Evolutionary conservation across 371 early-diverging fungal genomes (phyloP), one percentile per base, ranked within the genome.

Genomic region (Rhizomucor pusillus): DNA sequence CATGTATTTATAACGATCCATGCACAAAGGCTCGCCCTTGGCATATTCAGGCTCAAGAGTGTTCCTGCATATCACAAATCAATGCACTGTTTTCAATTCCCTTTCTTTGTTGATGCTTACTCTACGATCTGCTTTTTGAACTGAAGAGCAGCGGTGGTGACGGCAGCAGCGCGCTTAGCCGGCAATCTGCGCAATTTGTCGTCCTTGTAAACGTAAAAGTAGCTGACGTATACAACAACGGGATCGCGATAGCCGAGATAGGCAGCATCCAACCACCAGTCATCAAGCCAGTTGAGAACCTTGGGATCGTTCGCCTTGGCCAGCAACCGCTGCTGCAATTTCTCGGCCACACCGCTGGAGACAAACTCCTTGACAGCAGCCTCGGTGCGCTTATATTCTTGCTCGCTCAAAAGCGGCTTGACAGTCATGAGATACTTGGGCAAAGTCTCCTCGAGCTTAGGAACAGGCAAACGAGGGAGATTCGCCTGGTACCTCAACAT

Each of bases 241-340:
- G 98, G 93, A 56, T 97, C 99, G 56, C 99, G 88, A 79, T 95
- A 98, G 16, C 87, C 90, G 80, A 94, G 85, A 70, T 97, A 97
- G 49, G 92, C 91, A 52, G 85, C 77, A 50, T 94, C 92, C 68
- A 89, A 87, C 98, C 98, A 82, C 97, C 96, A 96, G 59, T 94
- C 93, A 66, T 91, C 91, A 59, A 98, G 81, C 98, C 95, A 93
- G 80, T 91, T 91, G 49, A 79, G 79, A 40, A 81, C 69, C 43
- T 69, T 77, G 53, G 85, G 85, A 55, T 84, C 74, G 50, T 75
- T 72, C 35, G 85, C 85, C 62, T 77, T 80, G 56, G 87, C 88
- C 36, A 81, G 50, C 43, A 98, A 75, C 41, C 97, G 87, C 37
- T 80, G 69, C 68, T 97, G 97, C 23, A 98, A 83, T 52, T 81